Base-by-base conservation (phyloP, 805 yeast genomes). In the Tetrapisispora taiwanensis region DNA sequence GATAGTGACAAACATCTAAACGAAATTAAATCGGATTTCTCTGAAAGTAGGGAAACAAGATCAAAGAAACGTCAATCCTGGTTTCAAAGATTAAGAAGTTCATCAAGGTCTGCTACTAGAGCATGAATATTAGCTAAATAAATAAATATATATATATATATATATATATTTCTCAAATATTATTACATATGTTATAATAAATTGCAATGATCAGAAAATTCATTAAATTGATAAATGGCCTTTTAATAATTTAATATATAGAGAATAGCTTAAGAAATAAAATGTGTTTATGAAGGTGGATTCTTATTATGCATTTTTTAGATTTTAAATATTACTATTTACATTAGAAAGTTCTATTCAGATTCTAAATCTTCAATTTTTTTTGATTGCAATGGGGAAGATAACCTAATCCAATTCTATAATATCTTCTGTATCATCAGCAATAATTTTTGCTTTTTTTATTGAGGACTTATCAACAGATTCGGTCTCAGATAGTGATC, bases 71-170 rank as follows among this genome's bases (percentile, higher is more conserved):
- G 66, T 41, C 68, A 60, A 22, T 62, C 68, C 7, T 74, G 78
- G 78, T 69, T 73, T 48, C 70, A 62, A 45, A 65, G 70, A 49
- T 48, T 72, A 38, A 66, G 71, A 43, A 62, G 69, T 37, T 55
- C 65, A 26, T 68, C 72, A 6, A 54, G 69, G 45, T 26, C 43
- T 7, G 13, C 24, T 2, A 40, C 36, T 6, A 37, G 40, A 28
- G n/a, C 32, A 12, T 37, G 17, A 28, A 12, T 3, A 1, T 26
- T 17, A 24, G 20, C 4, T 35, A 12, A n/a, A n/a, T 20, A 35
- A 30, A 10, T 30, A 9, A 12, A 9, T 10, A 14, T 30, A 14
- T 14, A 30, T 10, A n/a, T n/a, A n/a, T n/a, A n/a, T n/a, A n/a
- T n/a, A n/a, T n/a, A n/a, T n/a, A n/a, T n/a, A n/a, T n/a, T n/a